These are phyloP conservation scores for Scutellaria barbata DNA, from an alignment of 257 asterid species.

Conservation along the genomic window DNA sequence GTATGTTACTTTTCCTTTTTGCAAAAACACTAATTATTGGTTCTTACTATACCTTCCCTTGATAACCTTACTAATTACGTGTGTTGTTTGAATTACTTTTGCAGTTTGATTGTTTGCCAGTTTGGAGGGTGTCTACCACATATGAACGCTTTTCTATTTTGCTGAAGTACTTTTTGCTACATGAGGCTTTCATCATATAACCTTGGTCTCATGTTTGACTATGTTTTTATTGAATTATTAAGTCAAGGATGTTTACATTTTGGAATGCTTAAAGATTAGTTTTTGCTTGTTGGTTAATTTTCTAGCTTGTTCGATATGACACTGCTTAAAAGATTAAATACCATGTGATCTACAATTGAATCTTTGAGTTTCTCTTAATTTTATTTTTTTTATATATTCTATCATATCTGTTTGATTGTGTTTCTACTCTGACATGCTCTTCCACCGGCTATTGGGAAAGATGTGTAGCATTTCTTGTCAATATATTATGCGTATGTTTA, in stretches of 20 bases:
- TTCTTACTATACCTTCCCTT: neutral
- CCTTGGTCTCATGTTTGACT: conserved; percentile 27
- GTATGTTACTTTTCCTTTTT: conserved; percentile 1
- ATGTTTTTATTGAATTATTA: conserved; percentile 37
- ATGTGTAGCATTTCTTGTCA: neutral
- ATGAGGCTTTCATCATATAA: conserved; percentile 32
- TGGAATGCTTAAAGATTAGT: conserved; percentile 32
- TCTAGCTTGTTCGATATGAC: conserved; percentile 20
- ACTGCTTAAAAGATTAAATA: neutral
- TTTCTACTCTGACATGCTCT: neutral
- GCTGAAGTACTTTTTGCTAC: conserved; percentile 29
- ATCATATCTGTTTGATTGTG: neutral
- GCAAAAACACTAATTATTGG: neutral
- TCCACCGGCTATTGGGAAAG: neutral
- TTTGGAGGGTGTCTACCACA: conserved; percentile 31
- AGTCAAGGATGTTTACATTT: conserved; percentile 25
- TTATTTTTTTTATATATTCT: too few species aligned
- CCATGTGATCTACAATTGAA: conserved; percentile 16
- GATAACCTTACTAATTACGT: neutral
- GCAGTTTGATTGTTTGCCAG: conserved; percentile 13
- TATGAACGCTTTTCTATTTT: conserved; percentile 30
- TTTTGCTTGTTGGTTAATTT: conserved; percentile 25
- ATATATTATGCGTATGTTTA: too few species aligned
- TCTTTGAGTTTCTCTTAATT: neutral
- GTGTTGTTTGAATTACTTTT: conserved; percentile 8